Conservation (phyloP, 306 rosid genomes). For the Styphnolobium japonicum region DNA sequence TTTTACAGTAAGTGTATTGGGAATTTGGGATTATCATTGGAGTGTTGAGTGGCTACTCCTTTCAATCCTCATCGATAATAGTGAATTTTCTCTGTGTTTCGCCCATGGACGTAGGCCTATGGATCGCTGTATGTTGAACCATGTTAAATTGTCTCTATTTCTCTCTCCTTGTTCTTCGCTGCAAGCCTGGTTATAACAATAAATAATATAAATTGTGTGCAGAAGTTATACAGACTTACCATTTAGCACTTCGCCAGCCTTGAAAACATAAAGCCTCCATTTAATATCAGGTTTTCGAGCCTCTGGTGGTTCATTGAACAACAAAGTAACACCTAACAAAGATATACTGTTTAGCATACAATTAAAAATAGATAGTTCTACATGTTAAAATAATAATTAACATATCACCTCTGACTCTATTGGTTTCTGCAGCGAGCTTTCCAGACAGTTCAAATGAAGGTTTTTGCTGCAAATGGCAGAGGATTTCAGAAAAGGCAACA, state of each 20-base stretch:
- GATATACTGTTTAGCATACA: conserved; percentile 14
- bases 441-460: conserved; percentile 99
- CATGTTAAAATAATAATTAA: not conserved
- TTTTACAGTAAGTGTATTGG: too few species aligned
- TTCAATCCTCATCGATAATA: too few species aligned
- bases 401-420: conserved; percentile 76
- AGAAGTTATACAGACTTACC: conserved; percentile 49
- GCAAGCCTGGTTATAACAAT: too few species aligned
- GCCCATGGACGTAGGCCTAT: too few species aligned
- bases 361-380: conserved; percentile 7
- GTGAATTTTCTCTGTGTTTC: too few species aligned
- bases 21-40: too few species aligned
- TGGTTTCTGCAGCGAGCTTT: conserved; percentile 95
- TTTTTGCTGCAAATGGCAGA: conserved; percentile 60
- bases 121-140: too few species aligned
- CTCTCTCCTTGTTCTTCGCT: too few species aligned
- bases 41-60: too few species aligned
- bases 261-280: conserved; percentile 97
- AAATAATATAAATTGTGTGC: not conserved
- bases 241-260: conserved; percentile 87
- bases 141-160: too few species aligned
- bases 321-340: conserved; percentile 72
- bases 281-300: conserved; percentile 79
- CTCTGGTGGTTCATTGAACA: conserved; percentile 82
- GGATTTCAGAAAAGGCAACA: conserved; percentile 21